phyloP scores from a whole-genome alignment of 2,329 filamentous ascomycete genomes.

The Venturia carpophila region DNA sequence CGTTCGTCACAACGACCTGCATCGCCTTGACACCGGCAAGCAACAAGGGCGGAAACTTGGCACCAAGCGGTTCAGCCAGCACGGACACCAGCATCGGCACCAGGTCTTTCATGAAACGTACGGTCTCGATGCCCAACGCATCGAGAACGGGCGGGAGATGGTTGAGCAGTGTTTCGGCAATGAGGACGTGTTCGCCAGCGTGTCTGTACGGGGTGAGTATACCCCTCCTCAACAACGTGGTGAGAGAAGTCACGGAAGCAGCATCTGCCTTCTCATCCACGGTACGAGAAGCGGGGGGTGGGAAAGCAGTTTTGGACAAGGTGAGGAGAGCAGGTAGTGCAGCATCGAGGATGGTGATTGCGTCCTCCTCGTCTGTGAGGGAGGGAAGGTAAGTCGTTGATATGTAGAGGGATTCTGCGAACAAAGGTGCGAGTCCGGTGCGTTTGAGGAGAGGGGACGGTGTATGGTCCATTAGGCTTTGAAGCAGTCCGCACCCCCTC shows the following conservation, averaged over 20 bases:
- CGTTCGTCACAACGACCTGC: slow-evolving; percentile 51
- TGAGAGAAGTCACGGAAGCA: slow-evolving; percentile 34
- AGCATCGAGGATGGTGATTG: slow-evolving; percentile 52
- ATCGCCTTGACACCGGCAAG: slow-evolving; percentile 47
- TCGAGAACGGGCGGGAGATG: slow-evolving; percentile 45
- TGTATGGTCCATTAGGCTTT: slow-evolving; percentile 48
- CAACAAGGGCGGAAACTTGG: slow-evolving; percentile 48
- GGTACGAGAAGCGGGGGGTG: slow-evolving; percentile 21
- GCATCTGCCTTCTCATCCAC: slow-evolving; percentile 21
- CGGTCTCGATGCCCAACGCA: slow-evolving; percentile 52
- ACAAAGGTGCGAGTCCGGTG: slow-evolving; percentile 59
- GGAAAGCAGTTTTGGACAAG: slow-evolving; percentile 41
- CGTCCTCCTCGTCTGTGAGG: slow-evolving; percentile 66
- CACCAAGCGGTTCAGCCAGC: slow-evolving; percentile 61
- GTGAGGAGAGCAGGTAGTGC: slow-evolving; percentile 60
- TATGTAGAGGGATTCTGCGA: slow-evolving; percentile 62
- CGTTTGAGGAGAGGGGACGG: slow-evolving; percentile 46
- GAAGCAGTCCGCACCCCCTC: slow-evolving; percentile 49
- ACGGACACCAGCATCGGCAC: slow-evolving; percentile 58
- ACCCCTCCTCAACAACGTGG: slow-evolving; percentile 36
- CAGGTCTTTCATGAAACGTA: slow-evolving; percentile 63
- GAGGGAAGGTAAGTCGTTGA: slow-evolving; percentile 69
- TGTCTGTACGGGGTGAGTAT: slow-evolving; percentile 45
- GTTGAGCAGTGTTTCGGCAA: slow-evolving; percentile 50
- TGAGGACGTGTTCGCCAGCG: slow-evolving; percentile 48